Evolutionary conservation across 768 basidiomycete genomes (phyloP), one percentile per base, ranked within the genome.

Genomic region (Lactifluus pinguis): DNA sequence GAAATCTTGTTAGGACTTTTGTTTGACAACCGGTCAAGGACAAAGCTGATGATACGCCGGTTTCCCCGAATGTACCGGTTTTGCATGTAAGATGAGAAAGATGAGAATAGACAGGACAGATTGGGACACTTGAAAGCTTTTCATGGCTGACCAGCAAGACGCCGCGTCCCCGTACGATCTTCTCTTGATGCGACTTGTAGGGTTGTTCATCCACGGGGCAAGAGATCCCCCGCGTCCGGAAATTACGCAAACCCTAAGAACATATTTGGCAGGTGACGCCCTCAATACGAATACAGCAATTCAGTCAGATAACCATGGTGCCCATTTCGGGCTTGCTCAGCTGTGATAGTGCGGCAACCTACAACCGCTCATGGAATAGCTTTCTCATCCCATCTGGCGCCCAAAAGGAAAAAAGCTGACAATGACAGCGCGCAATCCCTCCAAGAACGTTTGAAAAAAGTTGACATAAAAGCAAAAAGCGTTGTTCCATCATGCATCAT

Each of bases 301-400:
- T 34, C n/a, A 34, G 13, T 17, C 25, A 50, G 45, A 51, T 38
- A 51, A 25, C 34, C 41, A 25, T 25, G 2, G 10, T 50, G 19
- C 21, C 55, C 52, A 52, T 57, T 57, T 53, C 51, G 5, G 56
- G 61, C 44, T 11, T 25, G 14, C 32, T 62, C 56, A 53, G 55
- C 61, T 21, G 55, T 41, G 52, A 48, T 34, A 32, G 39, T 36
- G 21, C 60, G 60, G 60, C 55, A 56, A 56, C 44, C 38, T 19
- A 49, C 55, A 42, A 32, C 34, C 30, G 1, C 41, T 10, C 6
- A 19, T 25, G 45, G 45, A 25, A 47, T 47, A 13, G 9, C 21
- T 10, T 47, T 38, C 42, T 25, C 19, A 47, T 34, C 30, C n/a
- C 17, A 42, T 5, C 25, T 25, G 17, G 41, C 17, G 17, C 15